Conservation (phyloP, 345 rosid species). For the Anastatica hierochuntica region DNA sequence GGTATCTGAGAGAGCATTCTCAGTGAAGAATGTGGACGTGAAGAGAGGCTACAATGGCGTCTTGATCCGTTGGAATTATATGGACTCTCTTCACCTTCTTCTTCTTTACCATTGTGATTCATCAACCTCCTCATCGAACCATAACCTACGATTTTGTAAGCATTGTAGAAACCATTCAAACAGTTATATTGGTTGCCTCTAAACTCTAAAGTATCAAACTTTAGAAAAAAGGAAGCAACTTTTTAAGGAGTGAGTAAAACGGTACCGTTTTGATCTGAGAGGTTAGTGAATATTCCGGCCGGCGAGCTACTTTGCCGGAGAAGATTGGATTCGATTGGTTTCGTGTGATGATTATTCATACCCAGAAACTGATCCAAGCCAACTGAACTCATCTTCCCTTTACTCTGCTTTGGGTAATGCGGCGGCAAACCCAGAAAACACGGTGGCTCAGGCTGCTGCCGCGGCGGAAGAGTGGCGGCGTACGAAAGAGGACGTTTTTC, state of each 20-base stretch:
- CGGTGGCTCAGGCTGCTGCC: constrained; percentile 23
- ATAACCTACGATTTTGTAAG: constrained; percentile 49
- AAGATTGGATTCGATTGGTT: constrained; percentile 37
- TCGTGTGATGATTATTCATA: neutral
- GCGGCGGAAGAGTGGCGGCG: constrained; percentile 17
- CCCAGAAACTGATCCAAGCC: constrained; percentile 45
- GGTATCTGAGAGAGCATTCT: constrained; percentile 65
- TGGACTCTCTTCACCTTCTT: constrained; percentile 44
- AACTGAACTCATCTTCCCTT: constrained; percentile 32
- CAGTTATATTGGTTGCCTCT: no score
- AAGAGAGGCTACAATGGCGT: constrained; percentile 48
- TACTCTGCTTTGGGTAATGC: constrained; percentile 60
- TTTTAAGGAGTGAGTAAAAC: neutral
- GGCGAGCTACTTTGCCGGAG: constrained; percentile 78
- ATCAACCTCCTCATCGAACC: constrained; percentile 36
- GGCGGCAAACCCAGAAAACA: constrained; percentile 60
- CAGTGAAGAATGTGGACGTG: constrained; percentile 50
- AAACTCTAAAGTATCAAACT: constrained; percentile 13
- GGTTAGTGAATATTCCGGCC: constrained; percentile 52
- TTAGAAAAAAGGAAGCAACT: neutral
- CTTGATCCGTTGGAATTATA: constrained; percentile 35
- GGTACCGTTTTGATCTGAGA: constrained; percentile 66
- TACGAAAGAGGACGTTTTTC: constrained; percentile 30
- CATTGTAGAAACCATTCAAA: constrained; percentile 11
- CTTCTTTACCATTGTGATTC: constrained; percentile 35